Percentiles rank a stretch among this genome's conserved stretches.
Conservation (phyloP, 2,329 filamentous ascomycete species). For the Xylariaceae sp. region DNA sequence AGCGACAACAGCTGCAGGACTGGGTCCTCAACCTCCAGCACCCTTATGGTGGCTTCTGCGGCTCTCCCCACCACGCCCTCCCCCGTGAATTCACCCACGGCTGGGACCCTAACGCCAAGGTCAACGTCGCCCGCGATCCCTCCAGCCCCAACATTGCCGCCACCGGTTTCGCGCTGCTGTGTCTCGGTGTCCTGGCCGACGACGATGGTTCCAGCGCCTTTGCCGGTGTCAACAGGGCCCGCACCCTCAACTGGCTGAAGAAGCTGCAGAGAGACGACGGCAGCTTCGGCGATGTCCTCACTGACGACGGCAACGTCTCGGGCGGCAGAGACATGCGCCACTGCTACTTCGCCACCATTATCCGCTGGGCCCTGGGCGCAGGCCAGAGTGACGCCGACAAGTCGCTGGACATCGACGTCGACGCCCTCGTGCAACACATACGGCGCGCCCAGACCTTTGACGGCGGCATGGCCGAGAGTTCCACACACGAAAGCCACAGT, state of each 20-base stretch:
- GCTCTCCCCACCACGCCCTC: constrained; percentile 68
- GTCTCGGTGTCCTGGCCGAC: constrained; percentile 56
- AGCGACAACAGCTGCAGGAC: constrained; percentile 49
- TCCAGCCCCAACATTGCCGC: constrained; percentile 73
- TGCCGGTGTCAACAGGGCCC: constrained; percentile 61
- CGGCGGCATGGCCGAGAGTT: constrained; percentile 76
- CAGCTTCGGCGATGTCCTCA: constrained; percentile 83
- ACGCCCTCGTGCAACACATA: constrained; percentile 68
- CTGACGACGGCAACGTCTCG: constrained; percentile 56
- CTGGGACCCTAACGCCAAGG: constrained; percentile 33
- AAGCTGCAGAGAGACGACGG: constrained; percentile 78
- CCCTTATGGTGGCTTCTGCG: constrained; percentile 82
- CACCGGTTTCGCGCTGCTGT: constrained; percentile 82
- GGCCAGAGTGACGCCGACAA: constrained; percentile 46
- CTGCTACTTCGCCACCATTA: constrained; percentile 78
- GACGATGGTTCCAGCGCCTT: constrained; percentile 47
- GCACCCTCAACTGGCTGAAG: constrained; percentile 71
- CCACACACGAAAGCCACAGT: constrained; percentile 82
- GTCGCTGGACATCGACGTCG: constrained; percentile 72
- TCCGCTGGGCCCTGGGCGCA: constrained; percentile 78
- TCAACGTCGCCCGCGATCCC: constrained; percentile 35
- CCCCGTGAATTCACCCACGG: constrained; percentile 34
- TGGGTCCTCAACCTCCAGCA: constrained; percentile 91
- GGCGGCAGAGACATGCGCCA: constrained; percentile 85
- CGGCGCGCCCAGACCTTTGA: constrained; percentile 73